Evolutionary conservation across 2,329 filamentous ascomycete genomes (phyloP), one percentile per base, ranked within the genome.

Genomic region (Proliferodiscus dingleyae): DNA sequence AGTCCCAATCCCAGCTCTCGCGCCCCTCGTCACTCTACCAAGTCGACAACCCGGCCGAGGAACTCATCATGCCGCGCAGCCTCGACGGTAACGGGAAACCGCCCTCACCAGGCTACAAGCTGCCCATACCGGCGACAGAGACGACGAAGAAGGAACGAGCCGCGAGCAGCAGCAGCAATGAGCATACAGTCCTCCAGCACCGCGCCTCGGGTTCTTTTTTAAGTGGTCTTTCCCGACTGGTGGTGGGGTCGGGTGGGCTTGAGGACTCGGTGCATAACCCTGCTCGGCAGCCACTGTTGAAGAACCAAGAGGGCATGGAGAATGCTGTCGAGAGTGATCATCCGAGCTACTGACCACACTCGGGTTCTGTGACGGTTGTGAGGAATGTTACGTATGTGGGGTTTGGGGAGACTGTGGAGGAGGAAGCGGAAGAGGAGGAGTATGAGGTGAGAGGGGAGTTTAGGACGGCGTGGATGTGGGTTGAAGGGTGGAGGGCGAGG

Each of bases 221-320:
- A 5, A 43, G 43, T 36, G 44, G 41, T 6, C 28, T 55, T 26
- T 44, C 42, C 16, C 42, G 37, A 23, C 29, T 46, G 5, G 43
- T 9, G 19, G 43, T 47, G 9, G 41, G 23, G n/a, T 30, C 34
- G n/a, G 45, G 45, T 43, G 45, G 48, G 24, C 29, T 49, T 41
- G 46, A 57, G 22, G 45, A 47, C 18, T 43, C 44, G 26, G 41
- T 54, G 13, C 41, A 57, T 37, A 57, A 55, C 40, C 53, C 53
- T 3, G 34, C 42, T n/a, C 39, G 48, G 13, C 10, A 24, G 22
- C 37, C 40, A 9, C 26, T 52, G 19, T 23, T 52, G 6, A 29
- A 37, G 3, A 15, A 16, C 13, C 10, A 21, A 18, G 13, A 28
- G 10, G 34, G 22, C n/a, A n/a, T n/a, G 19, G 37, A 36, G 34